phyloP scores from a whole-genome alignment of 768 basidiomycete species.

The Hydnum rufescens region DNA sequence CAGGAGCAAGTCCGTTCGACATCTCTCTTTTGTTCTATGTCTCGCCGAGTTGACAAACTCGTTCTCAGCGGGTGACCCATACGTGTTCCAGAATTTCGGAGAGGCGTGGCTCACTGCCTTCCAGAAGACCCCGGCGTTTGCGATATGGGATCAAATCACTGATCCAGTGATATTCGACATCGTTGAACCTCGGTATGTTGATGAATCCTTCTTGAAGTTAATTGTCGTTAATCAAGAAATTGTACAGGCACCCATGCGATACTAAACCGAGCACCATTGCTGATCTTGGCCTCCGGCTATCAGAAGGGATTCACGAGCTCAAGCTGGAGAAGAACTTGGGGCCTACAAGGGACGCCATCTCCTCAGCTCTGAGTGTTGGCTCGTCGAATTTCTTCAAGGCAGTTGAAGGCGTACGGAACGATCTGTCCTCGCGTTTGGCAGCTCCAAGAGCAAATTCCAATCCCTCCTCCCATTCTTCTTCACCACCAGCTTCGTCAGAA shows the following conservation, averaged over 20 bases:
- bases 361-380: slow-evolving; percentile 49
- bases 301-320: slow-evolving; percentile 87
- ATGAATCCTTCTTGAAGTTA: slow-evolving; percentile 4
- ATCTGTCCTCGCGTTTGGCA: slow-evolving; percentile 16
- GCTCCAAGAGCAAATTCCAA: slow-evolving; percentile 5
- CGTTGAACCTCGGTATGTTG: slow-evolving; percentile 63
- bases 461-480: neutral
- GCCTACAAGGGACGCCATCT: slow-evolving; percentile 77
- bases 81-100: slow-evolving; percentile 62
- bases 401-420: slow-evolving; percentile 62
- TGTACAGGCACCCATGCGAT: slow-evolving; percentile 70
- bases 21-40: neutral
- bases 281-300: slow-evolving; percentile 78
- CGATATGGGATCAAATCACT: slow-evolving; percentile 77
- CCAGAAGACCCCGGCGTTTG: slow-evolving; percentile 67
- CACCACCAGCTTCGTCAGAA: slow-evolving; percentile 2
- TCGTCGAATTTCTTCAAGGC: slow-evolving; percentile 75
- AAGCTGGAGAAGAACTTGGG: slow-evolving; percentile 86
- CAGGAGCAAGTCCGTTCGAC: slow-evolving; percentile 11
- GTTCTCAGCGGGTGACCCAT: slow-evolving; percentile 25
- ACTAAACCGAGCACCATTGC: slow-evolving; percentile 77
- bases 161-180: slow-evolving; percentile 91
- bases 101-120: slow-evolving; percentile 78
- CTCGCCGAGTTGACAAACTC: slow-evolving; percentile 13
- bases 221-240: neutral